Percentiles rank a stretch among this genome's conserved stretches.
Conservation (phyloP, 306 rosid species). For the Argentina anserina region DNA sequence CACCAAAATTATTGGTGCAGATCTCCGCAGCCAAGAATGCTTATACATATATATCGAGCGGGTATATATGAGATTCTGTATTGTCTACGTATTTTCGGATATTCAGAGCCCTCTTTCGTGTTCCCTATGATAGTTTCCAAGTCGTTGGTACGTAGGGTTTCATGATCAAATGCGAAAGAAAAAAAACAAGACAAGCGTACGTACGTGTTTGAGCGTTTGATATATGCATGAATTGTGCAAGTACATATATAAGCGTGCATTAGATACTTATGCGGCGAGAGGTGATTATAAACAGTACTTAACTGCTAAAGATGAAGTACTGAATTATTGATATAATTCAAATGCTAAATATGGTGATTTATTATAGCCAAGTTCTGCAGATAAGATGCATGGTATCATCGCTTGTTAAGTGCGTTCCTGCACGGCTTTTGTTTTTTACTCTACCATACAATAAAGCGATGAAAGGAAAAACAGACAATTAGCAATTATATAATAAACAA, state of each 20-base stretch:
- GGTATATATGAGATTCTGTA: not conserved
- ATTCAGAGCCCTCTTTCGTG: not conserved
- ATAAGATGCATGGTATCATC: conserved; percentile 7
- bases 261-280: conserved; percentile 55
- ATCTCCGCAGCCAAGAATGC: too few species aligned
- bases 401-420: conserved; percentile 8
- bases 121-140: not conserved
- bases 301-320: not conserved
- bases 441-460: not conserved
- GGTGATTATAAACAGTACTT: conserved; percentile 22
- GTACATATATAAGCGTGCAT: too few species aligned
- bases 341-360: not conserved
- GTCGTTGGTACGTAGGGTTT: conserved; percentile 31
- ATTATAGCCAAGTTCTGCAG: conserved; percentile 2
- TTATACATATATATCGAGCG: too few species aligned
- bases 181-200: conserved; percentile 11
- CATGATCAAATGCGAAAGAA: not conserved
- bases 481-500: conserved; percentile 24
- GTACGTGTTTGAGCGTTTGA: conserved; percentile 28
- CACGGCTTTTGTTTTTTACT: not conserved
- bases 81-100: not conserved
- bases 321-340: not conserved
- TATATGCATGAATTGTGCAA: conserved; percentile 23
- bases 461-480: conserved; percentile 11
- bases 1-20: too few species aligned